Conservation (phyloP, 2,329 filamentous ascomycete genomes). For the Botrytis hyacinthi region DNA sequence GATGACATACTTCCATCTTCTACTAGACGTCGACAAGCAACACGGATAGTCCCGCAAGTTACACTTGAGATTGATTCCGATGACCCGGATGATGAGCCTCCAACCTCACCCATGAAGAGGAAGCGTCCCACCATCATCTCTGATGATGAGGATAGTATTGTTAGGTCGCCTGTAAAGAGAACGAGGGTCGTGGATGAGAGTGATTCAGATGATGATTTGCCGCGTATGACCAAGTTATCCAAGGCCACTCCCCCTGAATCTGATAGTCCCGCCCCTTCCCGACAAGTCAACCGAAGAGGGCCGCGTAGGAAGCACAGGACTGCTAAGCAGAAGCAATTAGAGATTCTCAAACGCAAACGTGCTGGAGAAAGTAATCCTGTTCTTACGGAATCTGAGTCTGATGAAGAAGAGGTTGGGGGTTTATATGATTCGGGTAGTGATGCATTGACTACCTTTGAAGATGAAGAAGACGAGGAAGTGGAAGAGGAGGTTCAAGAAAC, state of each 20-base stretch:
- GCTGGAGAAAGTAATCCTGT: conserved; percentile 43
- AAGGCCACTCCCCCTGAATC: conserved; percentile 21
- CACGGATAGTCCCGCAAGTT: conserved; percentile 6
- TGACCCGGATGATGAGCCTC: conserved; percentile 22
- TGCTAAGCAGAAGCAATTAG: conserved; percentile 44
- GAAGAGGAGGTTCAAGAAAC: conserved; percentile 17
- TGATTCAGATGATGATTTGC: conserved; percentile 18
- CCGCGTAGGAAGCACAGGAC: conserved; percentile 37
- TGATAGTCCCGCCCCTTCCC: conserved; percentile 22
- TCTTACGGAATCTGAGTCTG: conserved; percentile 41
- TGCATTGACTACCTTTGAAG: conserved; percentile 50
- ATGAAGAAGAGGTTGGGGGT: conserved; percentile 25
- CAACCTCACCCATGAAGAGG: conserved; percentile 29
- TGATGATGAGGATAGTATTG: conserved; percentile 15
- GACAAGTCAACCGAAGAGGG: conserved; percentile 16
- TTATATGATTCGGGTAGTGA: conserved; percentile 27
- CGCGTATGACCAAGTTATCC: conserved; percentile 17
- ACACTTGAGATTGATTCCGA: conserved; percentile 16
- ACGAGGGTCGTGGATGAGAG: neutral
- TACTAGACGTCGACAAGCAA: conserved; percentile 21
- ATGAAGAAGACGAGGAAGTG: conserved; percentile 41
- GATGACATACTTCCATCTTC: conserved; percentile 28
- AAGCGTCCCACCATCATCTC: neutral
- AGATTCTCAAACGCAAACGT: conserved; percentile 42
- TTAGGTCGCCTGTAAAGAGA: conserved; percentile 13